Evolutionary conservation across 345 rosid genomes (phyloP), one percentile per base, ranked within the genome.

Genomic region (Lumnitzera littorea): DNA sequence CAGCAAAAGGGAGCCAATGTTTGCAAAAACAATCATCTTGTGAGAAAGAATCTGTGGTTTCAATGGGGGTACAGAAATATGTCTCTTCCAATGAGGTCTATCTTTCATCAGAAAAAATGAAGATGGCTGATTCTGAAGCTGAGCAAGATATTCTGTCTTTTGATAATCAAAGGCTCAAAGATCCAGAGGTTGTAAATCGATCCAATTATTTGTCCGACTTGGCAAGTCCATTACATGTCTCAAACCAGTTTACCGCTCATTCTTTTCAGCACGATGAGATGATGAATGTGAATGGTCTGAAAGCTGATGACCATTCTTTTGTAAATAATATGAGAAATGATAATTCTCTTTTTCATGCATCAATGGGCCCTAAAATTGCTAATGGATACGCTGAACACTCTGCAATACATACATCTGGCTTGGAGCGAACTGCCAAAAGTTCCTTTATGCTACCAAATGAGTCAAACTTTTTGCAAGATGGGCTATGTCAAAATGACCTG

Each of bases 121-220:
- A 48, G 31, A 67, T 55, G 51, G 51, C 67, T 46, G 56, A 51
- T 41, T 67, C 79, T 48, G 80, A 72, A 65, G 73, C 77, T 58
- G 91, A 85, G 66, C 85, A 83, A 31, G 89, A 80, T 74, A n/a
- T 87, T 47, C 54, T 85, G 67, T 76, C 87, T 60, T 80, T 81
- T 63, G 80, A 80, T 70, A 81, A 51, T 66, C 88, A 73, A 58
- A 72, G 91, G 69, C 78, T 63, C 17, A 77, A 77, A 55, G 82
- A 76, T 79, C 96, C 95, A 7, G 86, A 83, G 63, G 79, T 72
- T 24, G 71, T 67, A 50, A 76, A 67, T 49, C 78, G 29, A 58
- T 68, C 81, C 41, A 48, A 60, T 46, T 71, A 51, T 76, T 53
- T 73, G 56, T 75, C 78, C 27, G 76, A 69, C 62, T 73, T 82